These are phyloP conservation scores for Chaetomium fimeti DNA, from an alignment of 495 filamentous ascomycete species.

Conservation along the genomic window DNA sequence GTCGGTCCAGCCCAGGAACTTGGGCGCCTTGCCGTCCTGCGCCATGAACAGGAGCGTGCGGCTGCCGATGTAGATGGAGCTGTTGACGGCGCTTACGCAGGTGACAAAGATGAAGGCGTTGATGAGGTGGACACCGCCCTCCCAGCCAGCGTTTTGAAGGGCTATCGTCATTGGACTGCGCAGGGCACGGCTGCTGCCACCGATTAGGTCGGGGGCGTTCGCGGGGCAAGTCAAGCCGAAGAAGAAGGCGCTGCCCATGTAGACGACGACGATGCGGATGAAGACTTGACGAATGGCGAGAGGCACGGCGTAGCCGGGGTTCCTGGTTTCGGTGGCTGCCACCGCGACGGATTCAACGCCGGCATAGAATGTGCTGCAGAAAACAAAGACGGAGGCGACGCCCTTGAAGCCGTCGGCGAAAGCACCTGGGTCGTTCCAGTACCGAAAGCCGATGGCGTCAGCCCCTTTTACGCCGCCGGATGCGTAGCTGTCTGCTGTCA, in stretches of 20 bases:
- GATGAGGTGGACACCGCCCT: conserved; percentile 60
- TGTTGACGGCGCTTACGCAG: conserved; percentile 67
- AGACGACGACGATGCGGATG: conserved; percentile 72
- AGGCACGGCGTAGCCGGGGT: conserved; percentile 67
- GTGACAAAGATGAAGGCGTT: conserved; percentile 71
- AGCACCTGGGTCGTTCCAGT: conserved; percentile 68
- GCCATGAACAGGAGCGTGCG: conserved; percentile 67
- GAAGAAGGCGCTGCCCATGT: conserved; percentile 70
- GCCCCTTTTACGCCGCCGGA: conserved; percentile 51
- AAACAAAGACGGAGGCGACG: conserved; percentile 58
- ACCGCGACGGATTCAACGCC: conserved; percentile 74
- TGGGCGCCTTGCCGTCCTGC: conserved; percentile 62
- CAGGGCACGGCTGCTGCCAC: conserved; percentile 50
- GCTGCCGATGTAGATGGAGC: conserved; percentile 65
- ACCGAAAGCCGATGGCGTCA: conserved; percentile 56
- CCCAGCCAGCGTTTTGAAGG: conserved; percentile 56
- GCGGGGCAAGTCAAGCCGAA: conserved; percentile 60
- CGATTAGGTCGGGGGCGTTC: conserved; percentile 48
- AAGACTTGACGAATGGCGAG: conserved; percentile 73
- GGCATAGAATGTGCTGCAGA: conserved; percentile 70
- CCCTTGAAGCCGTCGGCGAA: conserved; percentile 66
- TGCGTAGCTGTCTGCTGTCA: conserved; percentile 40
- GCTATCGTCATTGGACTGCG: conserved; percentile 61
- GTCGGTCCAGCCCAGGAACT: conserved; percentile 62
- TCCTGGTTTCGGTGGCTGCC: conserved; percentile 70